Evolutionary conservation across 495 filamentous ascomycete species (phyloP).

Genomic region (Neurospora hispaniola): DNA sequence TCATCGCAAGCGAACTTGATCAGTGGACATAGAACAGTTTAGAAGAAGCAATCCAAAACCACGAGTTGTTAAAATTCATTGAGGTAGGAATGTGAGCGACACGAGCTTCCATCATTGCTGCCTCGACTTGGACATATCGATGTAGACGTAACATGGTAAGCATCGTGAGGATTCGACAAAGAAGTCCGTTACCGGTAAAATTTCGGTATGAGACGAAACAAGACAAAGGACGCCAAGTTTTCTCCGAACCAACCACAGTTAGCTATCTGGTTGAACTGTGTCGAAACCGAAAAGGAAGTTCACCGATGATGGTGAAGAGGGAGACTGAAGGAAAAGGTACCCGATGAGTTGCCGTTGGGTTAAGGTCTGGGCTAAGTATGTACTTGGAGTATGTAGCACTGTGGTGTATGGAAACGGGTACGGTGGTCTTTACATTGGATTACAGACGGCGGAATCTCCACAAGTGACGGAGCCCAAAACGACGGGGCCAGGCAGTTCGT

Average conservation of each 20-base stretch:
- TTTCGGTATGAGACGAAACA: not conserved
- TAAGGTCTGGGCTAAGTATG: not conserved
- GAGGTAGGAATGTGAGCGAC: not conserved
- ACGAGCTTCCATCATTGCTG: not conserved
- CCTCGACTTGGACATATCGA: not conserved
- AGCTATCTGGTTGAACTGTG: too few species aligned
- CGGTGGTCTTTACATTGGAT: not conserved
- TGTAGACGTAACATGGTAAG: not conserved
- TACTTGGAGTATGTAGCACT: not conserved
- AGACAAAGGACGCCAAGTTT: not conserved
- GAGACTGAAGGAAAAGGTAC: not conserved
- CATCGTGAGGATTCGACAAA: not conserved
- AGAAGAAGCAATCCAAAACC: too few species aligned
- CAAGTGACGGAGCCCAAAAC: not conserved
- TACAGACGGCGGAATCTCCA: not conserved
- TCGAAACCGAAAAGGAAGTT: not conserved
- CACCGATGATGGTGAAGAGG: not conserved
- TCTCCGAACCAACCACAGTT: not conserved
- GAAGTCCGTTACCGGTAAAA: not conserved
- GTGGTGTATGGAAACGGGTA: not conserved
- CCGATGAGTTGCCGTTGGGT: not conserved
- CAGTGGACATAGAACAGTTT: too few species aligned
- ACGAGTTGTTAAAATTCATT: too few species aligned
- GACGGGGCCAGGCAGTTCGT: not conserved
- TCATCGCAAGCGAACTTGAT: too few species aligned